phyloP scores from a whole-genome alignment of 768 basidiomycete species.

The Termitomyces titanicus region DNA sequence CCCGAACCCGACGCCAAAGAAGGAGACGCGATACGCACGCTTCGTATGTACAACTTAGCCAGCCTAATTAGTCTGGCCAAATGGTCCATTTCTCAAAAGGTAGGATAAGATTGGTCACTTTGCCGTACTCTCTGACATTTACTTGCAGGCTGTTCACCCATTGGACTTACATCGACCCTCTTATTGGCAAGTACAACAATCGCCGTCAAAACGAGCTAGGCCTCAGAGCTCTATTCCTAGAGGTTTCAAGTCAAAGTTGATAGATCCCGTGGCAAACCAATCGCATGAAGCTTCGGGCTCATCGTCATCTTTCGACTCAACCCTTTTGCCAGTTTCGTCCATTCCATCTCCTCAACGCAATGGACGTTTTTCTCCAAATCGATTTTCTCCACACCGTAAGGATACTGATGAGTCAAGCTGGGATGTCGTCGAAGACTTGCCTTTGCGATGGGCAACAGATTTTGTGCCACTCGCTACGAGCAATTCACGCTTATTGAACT shows the following conservation, averaged over 20 bases:
- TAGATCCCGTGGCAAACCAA: slow-evolving; percentile 28
- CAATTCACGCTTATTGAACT: slow-evolving; percentile 58
- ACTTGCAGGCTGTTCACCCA: slow-evolving; percentile 50
- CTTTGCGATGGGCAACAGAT: slow-evolving; percentile 84
- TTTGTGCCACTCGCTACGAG: slow-evolving; percentile 72
- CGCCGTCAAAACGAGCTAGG: slow-evolving; percentile 46
- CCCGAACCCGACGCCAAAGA: slow-evolving; percentile 55
- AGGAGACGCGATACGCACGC: slow-evolving; percentile 47
- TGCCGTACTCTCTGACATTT: background rate
- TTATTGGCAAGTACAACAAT: slow-evolving; percentile 48
- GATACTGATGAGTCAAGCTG: slow-evolving; percentile 50
- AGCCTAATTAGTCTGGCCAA: slow-evolving; percentile 73
- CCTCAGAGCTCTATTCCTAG: slow-evolving; percentile 57
- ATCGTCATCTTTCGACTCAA: slow-evolving; percentile 27
- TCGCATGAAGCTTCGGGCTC: slow-evolving; percentile 16
- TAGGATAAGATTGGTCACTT: slow-evolving; percentile 20
- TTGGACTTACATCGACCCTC: slow-evolving; percentile 54
- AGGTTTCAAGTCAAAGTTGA: slow-evolving; percentile 59
- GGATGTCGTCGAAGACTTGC: slow-evolving; percentile 74
- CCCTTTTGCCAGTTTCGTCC: slow-evolving; percentile 19
- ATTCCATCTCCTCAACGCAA: slow-evolving; percentile 1
- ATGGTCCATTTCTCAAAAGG: slow-evolving; percentile 70
- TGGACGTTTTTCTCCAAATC: slow-evolving; percentile 3
- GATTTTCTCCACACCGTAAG: slow-evolving; percentile 18
- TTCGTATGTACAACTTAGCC: slow-evolving; percentile 83